Evolutionary conservation across 768 basidiomycete species (phyloP).

Genomic region (Leucocoprinus sp.): DNA sequence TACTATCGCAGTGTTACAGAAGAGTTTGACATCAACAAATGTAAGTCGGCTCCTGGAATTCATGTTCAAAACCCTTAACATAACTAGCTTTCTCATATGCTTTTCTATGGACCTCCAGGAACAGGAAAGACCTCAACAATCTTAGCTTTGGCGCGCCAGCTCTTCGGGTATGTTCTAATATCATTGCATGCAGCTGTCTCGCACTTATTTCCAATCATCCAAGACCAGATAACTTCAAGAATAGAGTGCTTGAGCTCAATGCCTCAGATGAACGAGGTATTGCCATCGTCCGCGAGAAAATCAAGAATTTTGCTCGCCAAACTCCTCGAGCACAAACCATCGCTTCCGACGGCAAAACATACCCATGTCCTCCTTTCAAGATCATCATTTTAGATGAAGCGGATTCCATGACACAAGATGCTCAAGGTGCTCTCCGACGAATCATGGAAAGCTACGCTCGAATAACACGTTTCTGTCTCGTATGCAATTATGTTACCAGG

Average conservation of each 20-base stretch:
- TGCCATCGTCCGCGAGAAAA: constrained; percentile 92
- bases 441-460: constrained; percentile 99
- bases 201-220: background rate
- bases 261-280: constrained; percentile 99
- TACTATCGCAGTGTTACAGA: constrained; percentile 84
- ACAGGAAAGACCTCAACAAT: constrained; percentile 99
- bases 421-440: constrained; percentile 91
- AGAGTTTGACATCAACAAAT: constrained; percentile 89
- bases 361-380: constrained; percentile 97
- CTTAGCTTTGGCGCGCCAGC: constrained; percentile 84
- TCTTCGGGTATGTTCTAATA: constrained; percentile 68
- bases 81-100: constrained; percentile 92
- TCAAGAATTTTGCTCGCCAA: constrained; percentile 95
- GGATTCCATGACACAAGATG: constrained; percentile 99
- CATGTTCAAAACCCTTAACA: constrained; percentile 9
- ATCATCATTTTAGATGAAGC: constrained; percentile 99
- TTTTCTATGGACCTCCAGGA: constrained; percentile 98
- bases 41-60: constrained; percentile 29
- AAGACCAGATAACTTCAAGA: constrained; percentile 90
- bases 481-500: constrained; percentile 99
- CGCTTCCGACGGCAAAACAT: constrained; percentile 72
- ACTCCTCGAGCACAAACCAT: constrained; percentile 73
- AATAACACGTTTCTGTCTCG: constrained; percentile 95
- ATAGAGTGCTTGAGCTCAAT: constrained; percentile 92
- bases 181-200: background rate